Evolutionary conservation across 2,329 filamentous ascomycete genomes (phyloP).

Genomic region (Myotisia sp.): DNA sequence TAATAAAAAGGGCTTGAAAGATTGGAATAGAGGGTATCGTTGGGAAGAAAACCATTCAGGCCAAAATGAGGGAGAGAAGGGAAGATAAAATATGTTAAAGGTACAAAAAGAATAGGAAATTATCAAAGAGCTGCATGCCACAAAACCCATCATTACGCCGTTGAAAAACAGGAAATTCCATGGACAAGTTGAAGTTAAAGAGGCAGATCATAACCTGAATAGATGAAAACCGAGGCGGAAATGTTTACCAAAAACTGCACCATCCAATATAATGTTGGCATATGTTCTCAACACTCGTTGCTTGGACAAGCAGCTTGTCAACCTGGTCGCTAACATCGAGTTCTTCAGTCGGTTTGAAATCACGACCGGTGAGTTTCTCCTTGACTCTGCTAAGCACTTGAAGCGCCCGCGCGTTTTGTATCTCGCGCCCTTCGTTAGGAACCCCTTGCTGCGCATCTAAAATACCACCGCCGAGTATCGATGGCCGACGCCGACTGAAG

Average conservation of each 20-base stretch:
- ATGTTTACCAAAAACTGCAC: slow-evolving; percentile 82
- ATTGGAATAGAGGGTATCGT: too few relatives aligned
- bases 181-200: too few relatives aligned
- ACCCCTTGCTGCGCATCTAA: slow-evolving; percentile 30
- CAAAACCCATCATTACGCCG: too few relatives aligned
- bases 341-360: slow-evolving; percentile 79
- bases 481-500: slow-evolving; percentile 53
- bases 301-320: slow-evolving; percentile 85
- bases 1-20: too few relatives aligned
- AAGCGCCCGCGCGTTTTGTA: slow-evolving; percentile 82
- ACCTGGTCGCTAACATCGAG: slow-evolving; percentile 77
- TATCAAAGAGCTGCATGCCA: too few relatives aligned
- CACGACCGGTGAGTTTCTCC: slow-evolving; percentile 86
- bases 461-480: slow-evolving; percentile 48
- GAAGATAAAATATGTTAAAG: too few relatives aligned
- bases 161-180: too few relatives aligned
- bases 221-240: background rate
- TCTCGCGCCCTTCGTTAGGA: slow-evolving; percentile 45
- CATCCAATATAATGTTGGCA: slow-evolving; percentile 99
- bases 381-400: slow-evolving; percentile 85
- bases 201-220: too few relatives aligned
- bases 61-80: too few relatives aligned
- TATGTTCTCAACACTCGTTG: slow-evolving; percentile 90
- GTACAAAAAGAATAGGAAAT: too few relatives aligned
- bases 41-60: too few relatives aligned